A percentile compares a stretch with the other conserved stretches of the same genome.
phyloP scores from a whole-genome alignment of 768 basidiomycete genomes.

The Boletus pseudopeckii region DNA sequence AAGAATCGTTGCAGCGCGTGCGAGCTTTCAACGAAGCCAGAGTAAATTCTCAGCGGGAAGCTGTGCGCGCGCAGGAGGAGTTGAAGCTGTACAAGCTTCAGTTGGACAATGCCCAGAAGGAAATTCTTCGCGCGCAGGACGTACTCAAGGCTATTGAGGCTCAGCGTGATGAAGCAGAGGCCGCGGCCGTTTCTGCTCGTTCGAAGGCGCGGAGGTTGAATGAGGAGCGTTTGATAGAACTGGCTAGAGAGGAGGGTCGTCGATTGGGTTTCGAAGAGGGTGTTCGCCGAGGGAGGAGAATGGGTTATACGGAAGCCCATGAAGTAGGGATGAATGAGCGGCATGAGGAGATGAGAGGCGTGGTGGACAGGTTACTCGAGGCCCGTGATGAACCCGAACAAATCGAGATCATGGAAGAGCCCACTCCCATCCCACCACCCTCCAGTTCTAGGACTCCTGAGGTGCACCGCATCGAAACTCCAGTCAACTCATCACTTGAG shows the following conservation, averaged over 20 bases:
- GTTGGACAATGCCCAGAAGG: constrained; percentile 55
- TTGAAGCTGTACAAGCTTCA: constrained; percentile 55
- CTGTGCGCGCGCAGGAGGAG: constrained; percentile 41
- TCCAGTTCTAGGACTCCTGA: constrained; percentile 18
- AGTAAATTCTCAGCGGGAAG: constrained; percentile 28
- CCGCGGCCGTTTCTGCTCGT: constrained; percentile 43
- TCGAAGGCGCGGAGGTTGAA: constrained; percentile 43
- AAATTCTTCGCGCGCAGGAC: constrained; percentile 54
- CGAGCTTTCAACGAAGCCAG: constrained; percentile 33
- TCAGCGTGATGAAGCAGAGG: constrained; percentile 48
- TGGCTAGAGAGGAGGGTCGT: constrained; percentile 54
- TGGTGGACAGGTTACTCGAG: constrained; percentile 28
- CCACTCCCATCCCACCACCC: constrained; percentile 17
- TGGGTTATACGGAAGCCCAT: constrained; percentile 30
- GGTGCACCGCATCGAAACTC: constrained; percentile 24
- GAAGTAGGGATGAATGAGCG: constrained; percentile 12
- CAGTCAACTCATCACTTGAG: constrained; percentile 16
- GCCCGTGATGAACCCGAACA: constrained; percentile 20
- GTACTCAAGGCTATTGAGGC: constrained; percentile 47
- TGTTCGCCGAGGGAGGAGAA: constrained; percentile 33
- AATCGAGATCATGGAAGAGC: constrained; percentile 15
- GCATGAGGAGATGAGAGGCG: constrained; percentile 16
- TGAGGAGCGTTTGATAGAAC: constrained; percentile 45
- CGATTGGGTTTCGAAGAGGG: constrained; percentile 52
- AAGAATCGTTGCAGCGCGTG: constrained; percentile 28